Evolutionary conservation across 2,329 filamentous ascomycete genomes (phyloP), one percentile per base, ranked within the genome.

Genomic region (Pochonia chlamydosporia): DNA sequence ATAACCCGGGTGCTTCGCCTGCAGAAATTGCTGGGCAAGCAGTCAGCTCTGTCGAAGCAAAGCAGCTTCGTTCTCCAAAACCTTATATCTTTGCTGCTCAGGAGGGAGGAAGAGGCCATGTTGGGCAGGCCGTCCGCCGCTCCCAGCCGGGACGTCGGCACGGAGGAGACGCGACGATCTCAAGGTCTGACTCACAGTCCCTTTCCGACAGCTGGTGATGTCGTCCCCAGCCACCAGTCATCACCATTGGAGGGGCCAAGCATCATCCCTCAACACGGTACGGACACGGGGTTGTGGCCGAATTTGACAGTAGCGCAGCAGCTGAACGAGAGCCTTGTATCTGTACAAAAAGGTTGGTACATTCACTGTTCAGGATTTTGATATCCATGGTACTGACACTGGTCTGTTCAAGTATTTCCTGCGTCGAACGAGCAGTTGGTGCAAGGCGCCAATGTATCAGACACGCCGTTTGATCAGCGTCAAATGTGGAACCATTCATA

Each of bases 1-100:
- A 63, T 72, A 20, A 66, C 67, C 5, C 63, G 69, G 3, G 70
- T 69, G n/a, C 59, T 70, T 28, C 61, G 64, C 14, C 49, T 72
- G 2, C 68, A 70, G 23, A 63, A 69, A 35, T 52, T 66, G 7
- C 26, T 52, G 20, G 43, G 43, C 7, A 10, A 21, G 31, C 30
- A 23, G 16, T 44, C 43, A 31, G 21, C 43, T 14, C 18, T 44
- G 28, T 44, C 43, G 31, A 24, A 20, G 2, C 43, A 44, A 18
- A 44, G 43, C 31, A 25, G 43, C 21, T 18, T 25, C 6, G 43
- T 44, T 4, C 24, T 44, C 18, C 28, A 44, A 24, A 44, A 44
- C 21, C 43, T 44, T 18, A 21, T 36, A 5, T 35, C 18, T n/a
- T 23, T 44, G 18, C 43, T 44, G 18, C 14, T 44, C 5, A 18